Evolutionary conservation across 768 basidiomycete genomes (phyloP).

Genomic region (Polyporus arcularius): DNA sequence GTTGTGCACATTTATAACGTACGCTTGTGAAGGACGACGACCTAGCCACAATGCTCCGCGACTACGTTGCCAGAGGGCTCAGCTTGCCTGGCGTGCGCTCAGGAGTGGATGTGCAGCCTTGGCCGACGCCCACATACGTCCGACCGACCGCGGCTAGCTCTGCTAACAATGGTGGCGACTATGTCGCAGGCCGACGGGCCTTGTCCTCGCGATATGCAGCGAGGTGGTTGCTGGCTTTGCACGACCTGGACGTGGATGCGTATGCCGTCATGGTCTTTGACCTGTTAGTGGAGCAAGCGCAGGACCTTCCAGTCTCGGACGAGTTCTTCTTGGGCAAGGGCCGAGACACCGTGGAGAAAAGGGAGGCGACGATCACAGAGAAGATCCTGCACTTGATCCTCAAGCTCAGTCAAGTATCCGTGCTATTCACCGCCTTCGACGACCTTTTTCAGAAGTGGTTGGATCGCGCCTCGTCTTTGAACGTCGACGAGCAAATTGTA

Average conservation of each 20-base stretch:
- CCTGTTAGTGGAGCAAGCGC: constrained; percentile 49
- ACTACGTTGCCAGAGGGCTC: constrained; percentile 60
- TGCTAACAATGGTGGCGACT: constrained; percentile 67
- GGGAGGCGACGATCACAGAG: constrained; percentile 20
- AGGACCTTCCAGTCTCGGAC: constrained; percentile 25
- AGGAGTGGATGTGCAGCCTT: constrained; percentile 44
- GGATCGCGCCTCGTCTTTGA: constrained; percentile 40
- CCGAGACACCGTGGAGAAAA: constrained; percentile 8
- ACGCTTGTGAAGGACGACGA: constrained; percentile 54
- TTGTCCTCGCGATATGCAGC: constrained; percentile 57
- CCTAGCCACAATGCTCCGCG: constrained; percentile 64
- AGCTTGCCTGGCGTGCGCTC: constrained; percentile 66
- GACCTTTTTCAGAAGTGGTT: constrained; percentile 63
- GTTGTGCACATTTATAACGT: neutral
- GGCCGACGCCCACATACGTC: constrained; percentile 46
- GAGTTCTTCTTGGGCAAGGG: constrained; percentile 20
- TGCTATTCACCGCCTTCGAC: constrained; percentile 60
- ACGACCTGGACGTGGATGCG: constrained; percentile 54
- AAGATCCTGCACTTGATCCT: constrained; percentile 49
- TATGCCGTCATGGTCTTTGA: constrained; percentile 60
- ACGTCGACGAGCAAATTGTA: constrained; percentile 43
- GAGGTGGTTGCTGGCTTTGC: constrained; percentile 71
- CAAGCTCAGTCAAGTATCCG: constrained; percentile 52
- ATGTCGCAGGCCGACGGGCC: constrained; percentile 57
- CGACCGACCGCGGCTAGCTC: constrained; percentile 42